Base-by-base conservation (phyloP, 306 rosid species). In the Malus sieversii region DNA sequence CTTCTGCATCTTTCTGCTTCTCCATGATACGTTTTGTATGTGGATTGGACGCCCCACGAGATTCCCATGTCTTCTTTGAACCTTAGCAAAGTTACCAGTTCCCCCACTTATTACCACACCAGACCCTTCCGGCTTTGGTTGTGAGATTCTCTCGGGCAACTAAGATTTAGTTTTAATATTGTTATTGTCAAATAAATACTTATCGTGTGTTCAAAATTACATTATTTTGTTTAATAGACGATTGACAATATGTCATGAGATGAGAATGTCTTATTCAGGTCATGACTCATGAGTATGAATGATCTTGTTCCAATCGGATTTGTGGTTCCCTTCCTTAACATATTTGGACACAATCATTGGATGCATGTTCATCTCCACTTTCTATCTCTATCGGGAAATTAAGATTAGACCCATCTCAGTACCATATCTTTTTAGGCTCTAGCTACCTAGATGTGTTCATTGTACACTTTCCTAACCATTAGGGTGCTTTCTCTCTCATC, bases 261-360 rank as follows among this genome's bases (percentile, higher is more conserved):
- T 13, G 27, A 58, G 6, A 22, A n/a, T 10, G 3, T n/a, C 13
- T n/a, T 58, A 13, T 20, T 58, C 29, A n/a, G 0, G 6, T 57
- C 62, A 9, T n/a, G 29, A 58, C 29, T 5, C 52, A 32, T 19
- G 46, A 69, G 67, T 77, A 68, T 64, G 44, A 64, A 16, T 10
- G 16, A 60, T 25, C 35, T 77, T 66, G 74, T 78, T 42, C 58
- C 19, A 60, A 46, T 42, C 32, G 5, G 25, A 46, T 51, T 69
- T 73, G 51, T 87, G 80, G 95, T 82, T 85, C 62, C 70, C 85
- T 83, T 82, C 81, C 27, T 89, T 91, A 42, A 75, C 97, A 78
- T 81, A 84, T 87, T 86, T 85, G 87, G 84, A 71, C 75, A 83
- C 86, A 84, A 78, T 84, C 94, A 87, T 81, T 85, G 76, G 78